These are phyloP conservation scores for Gastrodia elata DNA, from an alignment of 106 monocot species.

Conservation along the genomic window DNA sequence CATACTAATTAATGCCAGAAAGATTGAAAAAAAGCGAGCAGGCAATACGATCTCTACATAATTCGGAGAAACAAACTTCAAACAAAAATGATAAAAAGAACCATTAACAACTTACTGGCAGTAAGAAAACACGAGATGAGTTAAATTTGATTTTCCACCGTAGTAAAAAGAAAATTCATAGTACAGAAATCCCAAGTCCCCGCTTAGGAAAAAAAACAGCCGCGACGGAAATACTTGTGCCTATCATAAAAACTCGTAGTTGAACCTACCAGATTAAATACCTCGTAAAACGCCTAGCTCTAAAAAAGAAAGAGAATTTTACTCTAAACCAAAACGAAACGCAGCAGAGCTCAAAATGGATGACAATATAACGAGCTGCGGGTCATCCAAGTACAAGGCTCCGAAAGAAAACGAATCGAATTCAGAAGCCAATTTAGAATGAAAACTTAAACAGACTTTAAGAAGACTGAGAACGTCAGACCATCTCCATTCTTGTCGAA, in stretches of 20 bases:
- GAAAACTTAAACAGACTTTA: background rate
- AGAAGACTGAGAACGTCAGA: slow-evolving; percentile 10
- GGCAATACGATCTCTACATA: background rate
- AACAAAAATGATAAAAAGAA: background rate
- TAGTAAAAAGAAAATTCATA: too few relatives aligned
- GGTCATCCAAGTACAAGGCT: background rate
- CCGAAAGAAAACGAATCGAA: background rate
- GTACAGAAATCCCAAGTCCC: too few relatives aligned
- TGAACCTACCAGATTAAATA: background rate
- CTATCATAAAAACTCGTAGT: too few relatives aligned
- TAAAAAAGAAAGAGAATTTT: background rate
- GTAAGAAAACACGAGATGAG: too few relatives aligned
- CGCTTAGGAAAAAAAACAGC: background rate
- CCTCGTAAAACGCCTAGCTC: background rate
- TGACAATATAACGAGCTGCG: background rate
- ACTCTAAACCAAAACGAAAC: background rate
- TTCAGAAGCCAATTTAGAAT: background rate
- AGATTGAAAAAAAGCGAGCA: background rate
- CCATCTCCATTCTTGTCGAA: slow-evolving; percentile 87
- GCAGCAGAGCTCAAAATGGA: background rate
- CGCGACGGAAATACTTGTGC: background rate
- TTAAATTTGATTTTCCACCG: too few relatives aligned
- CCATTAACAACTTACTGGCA: background rate
- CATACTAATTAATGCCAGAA: background rate
- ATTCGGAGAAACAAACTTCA: background rate